These are phyloP conservation scores for Pichia rugopelliculosa DNA, from an alignment of 805 yeast genomes.

Conservation along the genomic window DNA sequence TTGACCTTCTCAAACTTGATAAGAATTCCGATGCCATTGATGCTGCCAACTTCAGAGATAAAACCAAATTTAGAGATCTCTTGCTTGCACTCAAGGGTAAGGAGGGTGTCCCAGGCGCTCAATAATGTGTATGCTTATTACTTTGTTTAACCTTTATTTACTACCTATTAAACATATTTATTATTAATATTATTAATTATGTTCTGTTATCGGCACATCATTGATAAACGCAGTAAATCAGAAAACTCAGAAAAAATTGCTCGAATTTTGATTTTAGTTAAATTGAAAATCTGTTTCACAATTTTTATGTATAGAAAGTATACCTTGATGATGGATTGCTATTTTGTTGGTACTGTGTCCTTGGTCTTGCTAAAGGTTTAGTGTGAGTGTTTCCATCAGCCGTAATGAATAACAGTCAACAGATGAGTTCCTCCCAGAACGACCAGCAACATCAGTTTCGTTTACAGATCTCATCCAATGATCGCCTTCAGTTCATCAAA, in stretches of 20 bases:
- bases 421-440: background rate
- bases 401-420: constrained; percentile 7
- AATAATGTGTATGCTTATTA: background rate
- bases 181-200: too few relatives aligned
- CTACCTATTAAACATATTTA: background rate
- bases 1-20: constrained; percentile 35
- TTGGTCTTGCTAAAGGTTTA: too few relatives aligned
- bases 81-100: constrained; percentile 48
- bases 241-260: too few relatives aligned
- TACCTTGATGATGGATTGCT: too few relatives aligned
- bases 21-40: constrained; percentile 31
- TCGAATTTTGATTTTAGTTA: too few relatives aligned
- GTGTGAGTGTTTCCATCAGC: too few relatives aligned
- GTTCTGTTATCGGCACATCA: too few relatives aligned
- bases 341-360: too few relatives aligned
- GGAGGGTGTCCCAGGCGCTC: constrained; percentile 47
- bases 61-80: constrained; percentile 44
- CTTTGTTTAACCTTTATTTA: background rate
- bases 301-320: too few relatives aligned
- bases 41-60: constrained; percentile 35
- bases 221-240: too few relatives aligned
- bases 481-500: constrained; percentile 27
- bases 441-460: constrained; percentile 9
- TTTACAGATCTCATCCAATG: constrained; percentile 24
- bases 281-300: too few relatives aligned